A percentile compares a stretch with the other conserved stretches of the same genome.
Evolutionary conservation across 208 protist genomes (phyloP).

Genomic region (Trypanosoma conorhini): DNA sequence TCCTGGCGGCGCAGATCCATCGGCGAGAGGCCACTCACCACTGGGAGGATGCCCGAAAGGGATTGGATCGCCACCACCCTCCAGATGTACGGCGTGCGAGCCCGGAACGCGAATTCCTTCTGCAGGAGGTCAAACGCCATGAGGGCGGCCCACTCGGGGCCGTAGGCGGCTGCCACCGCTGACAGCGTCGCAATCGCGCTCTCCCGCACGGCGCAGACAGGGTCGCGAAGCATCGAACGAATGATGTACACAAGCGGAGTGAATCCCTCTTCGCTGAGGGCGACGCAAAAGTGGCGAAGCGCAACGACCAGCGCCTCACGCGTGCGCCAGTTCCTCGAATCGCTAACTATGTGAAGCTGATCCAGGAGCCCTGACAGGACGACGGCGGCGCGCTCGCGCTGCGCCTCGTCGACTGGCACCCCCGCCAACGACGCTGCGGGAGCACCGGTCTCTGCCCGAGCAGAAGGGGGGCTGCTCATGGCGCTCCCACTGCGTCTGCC

Average conservation of each 20-base stretch:
- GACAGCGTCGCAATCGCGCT: slow-evolving; percentile 49
- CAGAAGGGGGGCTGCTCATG: background rate
- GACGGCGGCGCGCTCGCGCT: slow-evolving; percentile 22
- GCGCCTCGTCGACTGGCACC: background rate
- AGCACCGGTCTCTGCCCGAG: background rate
- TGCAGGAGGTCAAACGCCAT: slow-evolving; percentile 56
- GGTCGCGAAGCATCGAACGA: slow-evolving; percentile 54
- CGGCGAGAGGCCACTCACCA: slow-evolving; percentile 40
- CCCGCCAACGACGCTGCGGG: background rate
- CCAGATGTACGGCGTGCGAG: slow-evolving; percentile 42
- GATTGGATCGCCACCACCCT: slow-evolving; percentile 60
- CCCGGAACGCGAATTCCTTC: slow-evolving; percentile 40
- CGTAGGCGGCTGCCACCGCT: slow-evolving; percentile 47
- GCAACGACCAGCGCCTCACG: slow-evolving; percentile 53
- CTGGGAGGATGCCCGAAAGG: slow-evolving; percentile 57
- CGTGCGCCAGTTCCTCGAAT: slow-evolving; percentile 74
- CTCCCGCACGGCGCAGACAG: slow-evolving; percentile 64
- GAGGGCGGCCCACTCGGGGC: slow-evolving; percentile 60
- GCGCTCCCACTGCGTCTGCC: background rate
- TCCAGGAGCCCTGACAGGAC: slow-evolving; percentile 39
- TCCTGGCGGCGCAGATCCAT: slow-evolving; percentile 48
- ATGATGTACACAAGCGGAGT: slow-evolving; percentile 48
- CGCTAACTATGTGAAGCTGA: slow-evolving; percentile 46
- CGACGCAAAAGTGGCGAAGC: slow-evolving; percentile 49
- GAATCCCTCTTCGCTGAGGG: slow-evolving; percentile 49